Evolutionary conservation across 1,139 yeast species (phyloP).

Genomic region (Eremothecium gossypii): DNA sequence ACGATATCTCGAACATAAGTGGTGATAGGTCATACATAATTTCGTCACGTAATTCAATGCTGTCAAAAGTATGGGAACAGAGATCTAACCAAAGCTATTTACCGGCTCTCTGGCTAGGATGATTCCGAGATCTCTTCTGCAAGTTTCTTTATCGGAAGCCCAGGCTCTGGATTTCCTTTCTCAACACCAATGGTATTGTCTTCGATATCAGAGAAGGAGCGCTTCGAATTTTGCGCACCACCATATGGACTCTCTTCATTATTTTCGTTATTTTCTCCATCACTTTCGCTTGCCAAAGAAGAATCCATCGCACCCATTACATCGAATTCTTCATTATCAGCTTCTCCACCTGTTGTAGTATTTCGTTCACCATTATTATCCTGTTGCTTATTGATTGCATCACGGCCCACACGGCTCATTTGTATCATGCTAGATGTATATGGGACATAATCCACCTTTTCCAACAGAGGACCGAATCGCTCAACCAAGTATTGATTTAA

Average conservation of each 20-base stretch:
- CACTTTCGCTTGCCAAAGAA: background rate
- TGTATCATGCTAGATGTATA: conserved; percentile 28
- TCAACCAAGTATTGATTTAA: conserved; percentile 44
- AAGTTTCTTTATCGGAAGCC: no score
- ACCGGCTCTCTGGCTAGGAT: no score
- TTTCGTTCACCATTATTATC: conserved; percentile 1
- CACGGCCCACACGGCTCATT: conserved; percentile 5
- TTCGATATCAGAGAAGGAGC: conserved; percentile 1
- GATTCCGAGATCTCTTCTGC: no score
- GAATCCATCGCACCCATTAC: background rate
- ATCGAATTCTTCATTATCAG: conserved; percentile 9
- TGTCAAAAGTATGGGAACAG: no score
- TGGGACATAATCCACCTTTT: conserved; percentile 29
- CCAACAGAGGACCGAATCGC: conserved; percentile 36
- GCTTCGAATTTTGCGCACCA: background rate
- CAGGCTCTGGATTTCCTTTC: no score
- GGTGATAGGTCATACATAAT: no score
- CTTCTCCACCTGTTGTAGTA: conserved; percentile 4
- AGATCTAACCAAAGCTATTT: no score
- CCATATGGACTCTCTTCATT: background rate
- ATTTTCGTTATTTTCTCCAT: background rate
- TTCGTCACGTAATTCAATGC: no score
- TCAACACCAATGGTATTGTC: no score
- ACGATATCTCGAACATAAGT: no score
- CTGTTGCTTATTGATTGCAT: conserved; percentile 5